These are phyloP conservation scores for Rhododendron vialii DNA, from an alignment of 148 eudicot genomes.

Conservation along the genomic window DNA sequence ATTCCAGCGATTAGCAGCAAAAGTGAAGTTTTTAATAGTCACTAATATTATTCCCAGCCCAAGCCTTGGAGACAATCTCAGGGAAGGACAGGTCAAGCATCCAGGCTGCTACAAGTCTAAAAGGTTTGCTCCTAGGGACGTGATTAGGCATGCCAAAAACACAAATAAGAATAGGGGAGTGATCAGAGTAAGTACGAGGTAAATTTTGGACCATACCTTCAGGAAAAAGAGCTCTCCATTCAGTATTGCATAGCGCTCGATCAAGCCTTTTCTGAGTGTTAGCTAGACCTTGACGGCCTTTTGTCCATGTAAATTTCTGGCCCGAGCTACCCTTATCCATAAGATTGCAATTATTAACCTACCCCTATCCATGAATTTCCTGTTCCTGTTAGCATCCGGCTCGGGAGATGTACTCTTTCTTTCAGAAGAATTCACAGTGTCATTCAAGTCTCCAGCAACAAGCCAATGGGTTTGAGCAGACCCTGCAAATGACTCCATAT, in stretches of 20 bases:
- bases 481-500: too few species aligned
- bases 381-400: too few species aligned
- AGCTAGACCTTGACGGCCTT: neutral
- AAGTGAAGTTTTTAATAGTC: neutral
- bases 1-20: neutral
- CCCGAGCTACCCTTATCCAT: neutral
- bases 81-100: neutral
- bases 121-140: neutral
- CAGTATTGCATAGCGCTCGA: neutral
- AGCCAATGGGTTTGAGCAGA: too few species aligned
- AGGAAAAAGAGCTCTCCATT: neutral
- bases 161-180: neutral
- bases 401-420: too few species aligned
- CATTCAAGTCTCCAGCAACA: too few species aligned
- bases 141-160: neutral
- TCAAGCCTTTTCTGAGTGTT: neutral
- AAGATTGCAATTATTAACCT: neutral
- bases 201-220: neutral
- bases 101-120: neutral
- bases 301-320: neutral
- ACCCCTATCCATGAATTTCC: too few species aligned
- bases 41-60: neutral
- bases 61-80: too few species aligned
- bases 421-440: too few species aligned
- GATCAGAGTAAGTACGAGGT: neutral